Base-by-base conservation (phyloP, 768 basidiomycete genomes). In the Kwoniella newhampshirensis region DNA sequence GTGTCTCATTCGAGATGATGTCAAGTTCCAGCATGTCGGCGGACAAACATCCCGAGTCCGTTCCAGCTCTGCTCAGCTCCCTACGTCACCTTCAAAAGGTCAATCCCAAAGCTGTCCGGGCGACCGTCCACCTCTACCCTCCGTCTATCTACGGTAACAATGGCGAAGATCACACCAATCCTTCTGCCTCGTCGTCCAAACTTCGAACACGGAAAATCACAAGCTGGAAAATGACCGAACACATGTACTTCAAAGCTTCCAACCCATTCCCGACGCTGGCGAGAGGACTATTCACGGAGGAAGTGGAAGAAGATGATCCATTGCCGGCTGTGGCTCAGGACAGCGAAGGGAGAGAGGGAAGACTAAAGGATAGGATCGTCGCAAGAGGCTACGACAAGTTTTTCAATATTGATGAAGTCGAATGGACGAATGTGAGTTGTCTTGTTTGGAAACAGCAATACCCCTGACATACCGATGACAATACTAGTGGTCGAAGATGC, bases 191-290 rank as follows among this genome's bases (percentile, higher is more conserved):
- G 4, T 46, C 44, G 20, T 20, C 32, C 4, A 18, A 43, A 6
- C 32, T 48, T 35, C 28, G 59, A 27, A 62, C 67, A 37, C 47
- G 66, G 12, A 58, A 74, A 3, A 78, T 97, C 27, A 81, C 84
- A 2, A 91, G 88, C 78, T 97, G 94, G 94, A 94, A 91, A 80
- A 91, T 98, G 91, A 88, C 90, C 76, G 96, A 98, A 75, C 90
- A 86, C 81, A 91, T 91, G 73, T 97, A 94, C 78, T 87, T 89
- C 58, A 85, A 88, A 46, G 81, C 90, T 1, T 91, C 91, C 0
- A 88, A 86, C 9, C 91, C 91, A 0, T 96, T 97, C 70, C 94
- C 94, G 1, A 96, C 92, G 0, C 83, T 96, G n/a, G 96, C 92
- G 0, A 80, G 96, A 25, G 96, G 96, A 0, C 72, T 99, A 23